Base-by-base conservation (phyloP, 2,329 filamentous ascomycete genomes). In the Septoria petroselini region DNA sequence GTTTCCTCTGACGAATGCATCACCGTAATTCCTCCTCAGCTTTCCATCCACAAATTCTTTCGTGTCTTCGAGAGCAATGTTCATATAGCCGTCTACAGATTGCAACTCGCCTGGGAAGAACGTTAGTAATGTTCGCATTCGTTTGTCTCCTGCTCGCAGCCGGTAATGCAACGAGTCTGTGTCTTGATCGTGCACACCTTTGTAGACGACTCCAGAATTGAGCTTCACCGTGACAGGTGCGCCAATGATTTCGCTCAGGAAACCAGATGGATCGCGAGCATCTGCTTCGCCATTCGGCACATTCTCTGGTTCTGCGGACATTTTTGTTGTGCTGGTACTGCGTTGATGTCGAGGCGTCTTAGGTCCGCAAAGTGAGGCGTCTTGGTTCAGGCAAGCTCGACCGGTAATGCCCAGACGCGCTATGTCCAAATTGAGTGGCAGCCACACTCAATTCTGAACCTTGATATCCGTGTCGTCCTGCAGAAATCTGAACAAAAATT, bases 31-130 rank as follows among this genome's bases (percentile, higher is more conserved):
- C 63, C 88, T 81, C 63, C 86, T 81, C 71, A 91, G 82, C 58
- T 83, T 81, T 34, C 91, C 91, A 65, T 95, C 86, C 60, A 96
- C 86, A 62, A 85, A 90, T 73, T 98, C 93, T 58, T 88, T 85
- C 15, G 90, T 95, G 73, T 95, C 93, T 71, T 98, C 93, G 23
- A 98, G 81, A 9, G 93, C 91, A 68, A 98, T 96, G 74, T 98
- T 98, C 93, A 98, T 98, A 74, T 97, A 98, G 44, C 93, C 93
- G 70, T 98, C 93, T 41, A 98, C 91, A 0, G 91, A 95, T 69
- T 97, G 91, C 30, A 97, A 80, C 69, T 96, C 90, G 61, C 93
- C 91, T 96, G 56, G 38, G 5, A n/a, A 18, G 6, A 4, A 21
- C 1, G 31, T 54, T 27, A 55, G 40, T 33, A 50, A n/a, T n/a